These are phyloP conservation scores for Strobilomyces echinocephalus DNA, from an alignment of 768 basidiomycete species.

Conservation along the genomic window DNA sequence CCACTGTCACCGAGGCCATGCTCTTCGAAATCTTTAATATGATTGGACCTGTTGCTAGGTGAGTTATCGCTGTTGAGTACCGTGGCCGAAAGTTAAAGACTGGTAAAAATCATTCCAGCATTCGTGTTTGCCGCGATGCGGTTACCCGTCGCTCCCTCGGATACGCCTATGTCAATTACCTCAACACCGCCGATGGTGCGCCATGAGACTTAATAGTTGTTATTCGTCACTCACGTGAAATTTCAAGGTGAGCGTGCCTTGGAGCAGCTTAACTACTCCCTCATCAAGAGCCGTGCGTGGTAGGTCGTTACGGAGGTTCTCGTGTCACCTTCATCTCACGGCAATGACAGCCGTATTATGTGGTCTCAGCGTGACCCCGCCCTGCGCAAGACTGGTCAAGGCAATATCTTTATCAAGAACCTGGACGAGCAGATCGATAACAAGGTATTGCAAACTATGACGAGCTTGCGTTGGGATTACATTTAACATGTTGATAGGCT, in stretches of 20 bases:
- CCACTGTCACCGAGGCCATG: constrained; percentile 98
- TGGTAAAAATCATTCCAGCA: constrained; percentile 42
- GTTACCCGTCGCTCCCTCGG: constrained; percentile 99
- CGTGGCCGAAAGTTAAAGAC: neutral
- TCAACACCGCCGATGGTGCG: constrained; percentile 89
- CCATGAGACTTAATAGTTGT: constrained; percentile 7
- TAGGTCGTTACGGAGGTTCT: constrained; percentile 32
- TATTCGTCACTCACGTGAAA: constrained; percentile 1
- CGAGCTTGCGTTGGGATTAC: neutral
- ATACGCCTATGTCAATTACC: constrained; percentile 99
- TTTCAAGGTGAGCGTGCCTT: constrained; percentile 88
- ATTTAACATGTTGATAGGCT: constrained; percentile 49
- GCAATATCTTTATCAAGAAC: constrained; percentile 99
- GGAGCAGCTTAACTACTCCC: constrained; percentile 98
- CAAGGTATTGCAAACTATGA: constrained; percentile 50
- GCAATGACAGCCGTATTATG: constrained; percentile 84
- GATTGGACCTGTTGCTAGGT: constrained; percentile 99
- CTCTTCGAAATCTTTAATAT: constrained; percentile 99
- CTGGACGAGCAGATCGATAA: constrained; percentile 96
- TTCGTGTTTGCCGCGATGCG: constrained; percentile 99
- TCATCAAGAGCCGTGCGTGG: constrained; percentile 98
- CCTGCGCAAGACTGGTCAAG: constrained; percentile 98
- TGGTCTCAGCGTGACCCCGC: constrained; percentile 99
- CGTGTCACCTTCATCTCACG: neutral
- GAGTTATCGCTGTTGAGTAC: constrained; percentile 24